Conservation (phyloP, 2,329 filamentous ascomycete genomes). For the Penicillium brasilianum region DNA sequence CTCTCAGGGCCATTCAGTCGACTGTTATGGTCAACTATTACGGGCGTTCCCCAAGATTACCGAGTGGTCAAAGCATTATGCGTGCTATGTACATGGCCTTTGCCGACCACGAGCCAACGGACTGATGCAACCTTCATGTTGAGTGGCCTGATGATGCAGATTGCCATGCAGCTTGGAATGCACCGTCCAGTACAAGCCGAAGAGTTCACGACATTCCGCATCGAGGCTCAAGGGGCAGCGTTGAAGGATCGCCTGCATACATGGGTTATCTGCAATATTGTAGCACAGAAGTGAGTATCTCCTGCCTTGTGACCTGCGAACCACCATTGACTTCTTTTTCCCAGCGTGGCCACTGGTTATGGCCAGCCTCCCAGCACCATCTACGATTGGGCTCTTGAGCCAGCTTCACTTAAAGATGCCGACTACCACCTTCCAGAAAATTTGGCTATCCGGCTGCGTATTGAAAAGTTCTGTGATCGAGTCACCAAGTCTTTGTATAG, state of each 20-base stretch:
- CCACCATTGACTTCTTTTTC: slow-evolving; percentile 21
- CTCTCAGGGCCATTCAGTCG: slow-evolving; percentile 57
- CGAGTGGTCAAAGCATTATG: slow-evolving; percentile 67
- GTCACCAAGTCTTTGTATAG: slow-evolving; percentile 63
- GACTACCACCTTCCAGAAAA: slow-evolving; percentile 56
- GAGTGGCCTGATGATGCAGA: slow-evolving; percentile 68
- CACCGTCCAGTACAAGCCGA: slow-evolving; percentile 67
- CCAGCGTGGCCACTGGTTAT: slow-evolving; percentile 65
- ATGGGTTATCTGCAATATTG: slow-evolving; percentile 70
- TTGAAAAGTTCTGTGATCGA: slow-evolving; percentile 63
- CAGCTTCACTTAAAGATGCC: slow-evolving; percentile 50
- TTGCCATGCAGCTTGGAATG: slow-evolving; percentile 67
- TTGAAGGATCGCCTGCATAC: slow-evolving; percentile 67
- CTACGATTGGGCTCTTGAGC: slow-evolving; percentile 62
- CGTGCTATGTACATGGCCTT: slow-evolving; percentile 66
- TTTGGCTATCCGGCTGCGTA: slow-evolving; percentile 56
- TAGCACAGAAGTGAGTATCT: slow-evolving; percentile 63
- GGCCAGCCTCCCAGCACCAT: slow-evolving; percentile 67
- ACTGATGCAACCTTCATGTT: slow-evolving; percentile 68
- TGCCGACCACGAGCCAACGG: slow-evolving; percentile 65
- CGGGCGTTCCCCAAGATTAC: slow-evolving; percentile 64
- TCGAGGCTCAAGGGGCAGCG: slow-evolving; percentile 63
- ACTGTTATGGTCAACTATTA: slow-evolving; percentile 64
- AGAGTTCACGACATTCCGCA: slow-evolving; percentile 54
- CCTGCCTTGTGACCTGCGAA: background rate